Evolutionary conservation across 2,329 filamentous ascomycete genomes (phyloP).

Genomic region (Alternaria triticina): DNA sequence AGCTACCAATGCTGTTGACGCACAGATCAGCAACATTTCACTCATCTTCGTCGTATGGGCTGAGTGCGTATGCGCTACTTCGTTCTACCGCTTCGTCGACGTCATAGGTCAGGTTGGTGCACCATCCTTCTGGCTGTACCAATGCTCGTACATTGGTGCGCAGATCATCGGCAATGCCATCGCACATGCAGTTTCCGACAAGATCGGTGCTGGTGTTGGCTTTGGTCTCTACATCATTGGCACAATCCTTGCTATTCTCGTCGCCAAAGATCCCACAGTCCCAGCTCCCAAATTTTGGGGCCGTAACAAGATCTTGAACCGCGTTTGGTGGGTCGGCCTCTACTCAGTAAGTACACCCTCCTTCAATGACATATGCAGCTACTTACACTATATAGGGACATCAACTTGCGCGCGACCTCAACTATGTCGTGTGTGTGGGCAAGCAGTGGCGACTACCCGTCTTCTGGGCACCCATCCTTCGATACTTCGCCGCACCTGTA

Average conservation of each 20-base stretch:
- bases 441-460: conserved; percentile 60
- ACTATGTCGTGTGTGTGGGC: conserved; percentile 56
- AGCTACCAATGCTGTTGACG: conserved; percentile 58
- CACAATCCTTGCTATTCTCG: conserved; percentile 42
- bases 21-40: conserved; percentile 60
- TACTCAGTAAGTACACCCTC: conserved; percentile 55
- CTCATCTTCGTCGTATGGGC: conserved; percentile 60
- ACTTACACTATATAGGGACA: conserved; percentile 51
- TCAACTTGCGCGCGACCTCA: conserved; percentile 61
- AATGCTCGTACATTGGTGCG: conserved; percentile 57
- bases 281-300: conserved; percentile 51
- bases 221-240: conserved; percentile 57
- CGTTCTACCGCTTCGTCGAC: conserved; percentile 57
- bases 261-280: conserved; percentile 52
- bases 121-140: conserved; percentile 51
- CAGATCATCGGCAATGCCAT: conserved; percentile 57
- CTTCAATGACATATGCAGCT: background rate
- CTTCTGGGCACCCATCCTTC: conserved; percentile 50
- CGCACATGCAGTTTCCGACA: conserved; percentile 50
- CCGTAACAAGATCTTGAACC: conserved; percentile 16
- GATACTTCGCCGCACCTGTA: conserved; percentile 6
- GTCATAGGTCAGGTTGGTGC: conserved; percentile 52
- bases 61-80: conserved; percentile 58
- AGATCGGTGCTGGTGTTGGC: conserved; percentile 56
- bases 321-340: conserved; percentile 54